Evolutionary conservation across 2,329 filamentous ascomycete species (phyloP), one percentile per base, ranked within the genome.

Genomic region (Alternaria arborescens): DNA sequence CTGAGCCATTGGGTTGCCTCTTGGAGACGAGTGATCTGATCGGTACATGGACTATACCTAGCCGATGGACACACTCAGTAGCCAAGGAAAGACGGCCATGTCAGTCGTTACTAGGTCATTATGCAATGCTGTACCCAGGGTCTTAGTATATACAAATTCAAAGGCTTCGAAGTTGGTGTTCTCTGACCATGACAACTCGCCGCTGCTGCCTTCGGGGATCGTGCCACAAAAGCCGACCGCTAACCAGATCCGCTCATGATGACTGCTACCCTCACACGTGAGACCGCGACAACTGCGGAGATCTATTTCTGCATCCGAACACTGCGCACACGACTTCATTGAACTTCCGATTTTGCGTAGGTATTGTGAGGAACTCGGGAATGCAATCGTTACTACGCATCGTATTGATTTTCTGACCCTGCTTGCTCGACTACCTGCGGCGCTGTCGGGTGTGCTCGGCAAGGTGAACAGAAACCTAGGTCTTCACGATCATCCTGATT

Each of bases 211-310:
- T 32, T 24, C 20, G 20, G 20, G 40, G 14, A 24, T 22, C 4
- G 11, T 14, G 38, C 38, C 18, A 41, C 11, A 41, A 11, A 6
- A 38, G 36, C 16, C 36, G n/a, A 18, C 46, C 30, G 30, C 57
- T 60, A 60, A 56, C 57, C 46, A 11, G 40, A 50, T 55, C 34
- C 18, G 38, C 38, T 30, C 16, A 22, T 47, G 16, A 40, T 44
- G 30, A 44, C 44, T 50, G 24, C 20, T 12, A 26, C 20, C n/a
- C 24, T 38, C 24, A 47, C 58, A 61, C 58, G 58, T 61, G 58
- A 58, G 54, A 53, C 54, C 54, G 54, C 48, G 54, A 61, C 54
- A 55, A 46, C 5, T 59, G 48, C 41, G 47, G 54, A 61, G 42
- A 58, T 61, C 36, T 36, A 36, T 53, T 48, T 44, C 53, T 57